Evolutionary conservation across 2,329 filamentous ascomycete species (phyloP), one percentile per base, ranked within the genome.

Genomic region (Fusarium continuum): DNA sequence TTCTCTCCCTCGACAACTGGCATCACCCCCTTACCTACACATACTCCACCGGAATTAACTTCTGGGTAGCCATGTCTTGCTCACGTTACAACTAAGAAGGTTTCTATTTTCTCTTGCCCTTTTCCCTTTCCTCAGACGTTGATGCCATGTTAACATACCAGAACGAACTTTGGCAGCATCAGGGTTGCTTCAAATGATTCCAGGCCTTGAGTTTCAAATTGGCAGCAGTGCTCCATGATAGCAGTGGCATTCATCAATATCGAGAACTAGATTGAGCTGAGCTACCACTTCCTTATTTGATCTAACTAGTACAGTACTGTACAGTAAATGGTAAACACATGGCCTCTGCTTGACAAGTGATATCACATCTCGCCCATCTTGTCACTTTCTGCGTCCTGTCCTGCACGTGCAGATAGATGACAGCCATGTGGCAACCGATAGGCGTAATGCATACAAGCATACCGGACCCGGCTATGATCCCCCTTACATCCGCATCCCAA

Each of bases 11-110:
- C 31, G 20, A 10, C 31, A 40, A 23, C 35, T 35, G n/a, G 20
- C 38, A 45, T 23, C 31, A 47, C 35, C 44, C 65, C 59, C 52
- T 61, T 65, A 46, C 55, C 26, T 58, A n/a, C 19, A 32, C 7
- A 19, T 23, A 31, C 64, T 48, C 47, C 56, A 65, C 31, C 11
- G 36, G 25, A 60, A 60, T 40, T 51, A 44, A 32, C 51, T 58
- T 64, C 28, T 5, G 58, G 55, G 54, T 54, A 60, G 54, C 26
- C 41, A 57, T 65, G 58, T 64, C 65, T 70, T 54, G 55, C 13
- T 32, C 45, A 23, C 47, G 41, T 59, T 38, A 40, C 31, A 50
- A 40, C 34, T 41, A 38, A 47, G 25, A 41, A 55, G 45, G 40
- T 45, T 67, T 23, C 55, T 57, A 65, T 50, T 61, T 55, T 64